These are phyloP conservation scores for Helianthus tuberosus DNA, from an alignment of 129 eudicot genomes.

Conservation along the genomic window DNA sequence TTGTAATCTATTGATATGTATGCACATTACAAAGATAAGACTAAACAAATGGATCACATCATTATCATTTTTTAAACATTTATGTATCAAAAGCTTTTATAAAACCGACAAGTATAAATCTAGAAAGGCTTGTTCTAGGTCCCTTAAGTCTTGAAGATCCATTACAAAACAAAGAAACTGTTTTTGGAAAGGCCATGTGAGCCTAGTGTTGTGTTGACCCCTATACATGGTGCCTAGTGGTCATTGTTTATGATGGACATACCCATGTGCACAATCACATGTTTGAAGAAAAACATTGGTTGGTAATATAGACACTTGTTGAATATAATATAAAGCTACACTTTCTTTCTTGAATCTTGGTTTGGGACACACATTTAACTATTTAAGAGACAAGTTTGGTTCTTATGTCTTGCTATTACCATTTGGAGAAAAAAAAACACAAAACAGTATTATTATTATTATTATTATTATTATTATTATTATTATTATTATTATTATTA, in stretches of 20 bases:
- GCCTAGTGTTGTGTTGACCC: slow-evolving; percentile 18
- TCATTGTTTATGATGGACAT: slow-evolving; percentile 18
- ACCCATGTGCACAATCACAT: slow-evolving; percentile 36
- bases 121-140: background rate
- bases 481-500: no score
- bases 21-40: slow-evolving; percentile 1
- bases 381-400: no score
- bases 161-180: slow-evolving; percentile 14
- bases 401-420: no score
- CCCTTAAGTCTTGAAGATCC: slow-evolving; percentile 4
- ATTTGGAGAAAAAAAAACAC: no score
- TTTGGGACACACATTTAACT: slow-evolving; percentile 14
- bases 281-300: slow-evolving; percentile 27
- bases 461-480: no score
- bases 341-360: slow-evolving; percentile 13
- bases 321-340: slow-evolving; percentile 6
- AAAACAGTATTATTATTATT: no score
- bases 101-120: background rate
- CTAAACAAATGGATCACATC: slow-evolving; percentile 3
- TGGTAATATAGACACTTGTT: slow-evolving; percentile 18
- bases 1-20: background rate
- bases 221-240: slow-evolving; percentile 2
- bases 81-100: background rate
- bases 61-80: background rate
- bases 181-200: slow-evolving; percentile 33